phyloP scores from a whole-genome alignment of 805 yeast genomes.

The Millerozyma acaciae region DNA sequence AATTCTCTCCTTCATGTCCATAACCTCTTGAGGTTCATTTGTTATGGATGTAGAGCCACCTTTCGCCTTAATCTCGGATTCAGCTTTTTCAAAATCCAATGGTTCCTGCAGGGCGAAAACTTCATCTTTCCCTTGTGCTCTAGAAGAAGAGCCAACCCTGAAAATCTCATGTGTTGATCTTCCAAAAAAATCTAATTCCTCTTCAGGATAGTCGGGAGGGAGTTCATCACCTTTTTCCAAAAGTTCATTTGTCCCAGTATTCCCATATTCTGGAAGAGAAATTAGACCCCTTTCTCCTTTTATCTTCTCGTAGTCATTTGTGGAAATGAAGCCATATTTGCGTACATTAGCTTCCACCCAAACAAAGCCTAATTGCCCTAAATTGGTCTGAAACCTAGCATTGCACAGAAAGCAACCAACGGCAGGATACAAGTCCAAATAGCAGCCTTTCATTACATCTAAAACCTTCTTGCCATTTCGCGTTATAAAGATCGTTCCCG shows the following conservation, averaged over 20 bases:
- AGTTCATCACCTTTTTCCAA: constrained; percentile 69
- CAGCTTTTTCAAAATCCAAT: constrained; percentile 8
- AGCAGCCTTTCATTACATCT: constrained; percentile 48
- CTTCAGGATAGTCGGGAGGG: constrained; percentile 67
- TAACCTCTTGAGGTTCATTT: constrained; percentile 31
- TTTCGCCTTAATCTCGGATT: constrained; percentile 7
- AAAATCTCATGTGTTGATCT: constrained; percentile 21
- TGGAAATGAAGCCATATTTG: constrained; percentile 53
- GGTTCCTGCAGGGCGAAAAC: constrained; percentile 5
- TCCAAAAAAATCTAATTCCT: constrained; percentile 62
- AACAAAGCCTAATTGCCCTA: constrained; percentile 44
- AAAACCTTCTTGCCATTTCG: constrained; percentile 52
- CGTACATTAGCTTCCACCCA: constrained; percentile 52
- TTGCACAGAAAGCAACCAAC: constrained; percentile 47
- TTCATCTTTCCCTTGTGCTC: constrained; percentile 6
- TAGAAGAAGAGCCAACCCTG: constrained; percentile 28
- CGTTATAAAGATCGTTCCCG: constrained; percentile 51
- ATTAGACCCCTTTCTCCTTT: constrained; percentile 38
- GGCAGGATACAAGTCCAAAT: constrained; percentile 50
- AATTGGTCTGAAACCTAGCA: constrained; percentile 39
- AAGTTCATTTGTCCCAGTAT: constrained; percentile 30
- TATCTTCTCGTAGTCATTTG: constrained; percentile 35
- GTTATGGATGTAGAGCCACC: constrained; percentile 17
- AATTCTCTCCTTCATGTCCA: constrained; percentile 30
- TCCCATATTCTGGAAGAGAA: constrained; percentile 40